Conservation (phyloP, 2,329 filamentous ascomycete species). For the Hymenoscyphus fructigenus region DNA sequence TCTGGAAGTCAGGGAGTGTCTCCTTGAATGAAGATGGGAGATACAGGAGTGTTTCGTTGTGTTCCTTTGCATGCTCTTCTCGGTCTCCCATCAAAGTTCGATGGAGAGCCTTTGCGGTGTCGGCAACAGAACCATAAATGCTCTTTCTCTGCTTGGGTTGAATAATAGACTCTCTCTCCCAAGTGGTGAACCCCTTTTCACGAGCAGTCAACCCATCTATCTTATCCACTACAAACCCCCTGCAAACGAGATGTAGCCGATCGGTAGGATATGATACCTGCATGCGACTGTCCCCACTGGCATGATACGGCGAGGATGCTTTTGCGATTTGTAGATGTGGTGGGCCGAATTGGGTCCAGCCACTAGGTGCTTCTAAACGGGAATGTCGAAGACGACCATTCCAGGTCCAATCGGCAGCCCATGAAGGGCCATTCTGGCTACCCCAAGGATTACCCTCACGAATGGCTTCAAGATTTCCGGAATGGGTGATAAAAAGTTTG, state of each 20-base stretch:
- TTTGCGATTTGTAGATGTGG: too few relatives aligned
- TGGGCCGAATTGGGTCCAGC: too few relatives aligned
- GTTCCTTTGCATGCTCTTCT: neutral
- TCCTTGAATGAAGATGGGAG: neutral
- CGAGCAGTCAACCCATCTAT: neutral
- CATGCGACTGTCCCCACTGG: too few relatives aligned
- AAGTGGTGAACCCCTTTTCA: neutral
- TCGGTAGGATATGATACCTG: too few relatives aligned
- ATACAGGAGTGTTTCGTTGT: neutral
- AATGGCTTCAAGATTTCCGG: slow-evolving; percentile 14
- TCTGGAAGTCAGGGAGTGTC: neutral
- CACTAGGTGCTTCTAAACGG: too few relatives aligned
- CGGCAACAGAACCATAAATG: too few relatives aligned
- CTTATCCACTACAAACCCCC: neutral
- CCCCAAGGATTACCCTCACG: slow-evolving; percentile 22
- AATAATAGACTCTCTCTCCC: neutral
- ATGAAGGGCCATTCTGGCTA: slow-evolving; percentile 10
- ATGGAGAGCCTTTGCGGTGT: neutral
- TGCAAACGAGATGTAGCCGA: too few relatives aligned
- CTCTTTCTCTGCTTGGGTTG: neutral
- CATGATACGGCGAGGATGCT: too few relatives aligned
- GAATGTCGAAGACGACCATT: slow-evolving; percentile 9
- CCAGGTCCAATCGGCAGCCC: slow-evolving; percentile 24
- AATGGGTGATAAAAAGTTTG: slow-evolving; percentile 14
- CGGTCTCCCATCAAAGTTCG: neutral